phyloP scores from a whole-genome alignment of 148 eudicot genomes.

The Spergularia marina region DNA sequence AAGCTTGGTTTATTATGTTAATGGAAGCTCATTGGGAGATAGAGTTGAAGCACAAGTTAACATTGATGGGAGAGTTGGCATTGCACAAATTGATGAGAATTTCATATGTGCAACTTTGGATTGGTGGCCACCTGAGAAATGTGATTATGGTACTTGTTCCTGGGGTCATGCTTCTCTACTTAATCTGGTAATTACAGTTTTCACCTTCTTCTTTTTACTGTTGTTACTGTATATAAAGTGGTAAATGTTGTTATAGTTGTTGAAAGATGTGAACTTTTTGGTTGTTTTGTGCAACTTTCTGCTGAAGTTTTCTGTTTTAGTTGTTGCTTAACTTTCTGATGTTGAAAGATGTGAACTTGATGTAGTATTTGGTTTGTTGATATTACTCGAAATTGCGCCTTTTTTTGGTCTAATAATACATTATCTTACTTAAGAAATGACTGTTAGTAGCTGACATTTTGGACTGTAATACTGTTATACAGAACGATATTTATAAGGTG shows the following conservation, averaged over 20 bases:
- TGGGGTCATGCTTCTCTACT: conserved; percentile 90
- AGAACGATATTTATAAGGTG: too few species aligned
- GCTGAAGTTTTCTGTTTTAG: neutral
- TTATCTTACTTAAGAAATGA: too few species aligned
- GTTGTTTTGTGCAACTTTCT: neutral
- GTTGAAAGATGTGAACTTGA: conserved; percentile 18
- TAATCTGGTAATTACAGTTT: conserved; percentile 52
- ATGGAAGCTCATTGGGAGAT: conserved; percentile 10
- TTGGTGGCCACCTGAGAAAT: conserved; percentile 99
- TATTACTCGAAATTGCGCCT: too few species aligned
- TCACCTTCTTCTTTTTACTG: neutral
- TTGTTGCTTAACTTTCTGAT: neutral
- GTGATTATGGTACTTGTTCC: conserved; percentile 89
- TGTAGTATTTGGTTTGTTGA: neutral
- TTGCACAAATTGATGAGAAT: conserved; percentile 62
- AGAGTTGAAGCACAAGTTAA: conserved; percentile 40
- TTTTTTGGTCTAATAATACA: too few species aligned
- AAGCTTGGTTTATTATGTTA: conserved; percentile 29
- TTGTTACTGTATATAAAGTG: neutral
- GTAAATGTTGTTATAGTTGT: neutral
- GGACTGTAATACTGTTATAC: too few species aligned
- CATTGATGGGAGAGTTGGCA: conserved; percentile 50
- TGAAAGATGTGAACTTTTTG: conserved; percentile 15
- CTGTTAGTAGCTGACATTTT: too few species aligned
- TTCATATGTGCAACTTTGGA: conserved; percentile 90